These are phyloP conservation scores for Geotrichum europaeum DNA, from an alignment of 1,139 yeast genomes.

Conservation along the genomic window DNA sequence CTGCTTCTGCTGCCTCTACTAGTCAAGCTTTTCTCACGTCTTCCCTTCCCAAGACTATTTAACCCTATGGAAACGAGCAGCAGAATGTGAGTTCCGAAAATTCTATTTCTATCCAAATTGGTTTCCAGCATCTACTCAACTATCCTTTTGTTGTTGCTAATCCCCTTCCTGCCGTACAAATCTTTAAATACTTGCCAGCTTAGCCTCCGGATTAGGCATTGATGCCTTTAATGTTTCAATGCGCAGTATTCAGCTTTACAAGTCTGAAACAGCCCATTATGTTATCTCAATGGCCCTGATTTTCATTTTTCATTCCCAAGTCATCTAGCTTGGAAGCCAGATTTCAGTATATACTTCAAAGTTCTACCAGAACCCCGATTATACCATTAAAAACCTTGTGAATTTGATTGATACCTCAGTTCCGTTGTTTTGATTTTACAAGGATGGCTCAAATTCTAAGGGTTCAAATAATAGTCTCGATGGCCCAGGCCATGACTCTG, in stretches of 20 bases:
- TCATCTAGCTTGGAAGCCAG: slow-evolving; percentile 26
- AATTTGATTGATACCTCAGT: slow-evolving; percentile 37
- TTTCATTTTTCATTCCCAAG: slow-evolving; percentile 37
- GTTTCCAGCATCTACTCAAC: slow-evolving; percentile 38
- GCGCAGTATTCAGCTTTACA: slow-evolving; percentile 36
- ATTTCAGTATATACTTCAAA: slow-evolving; percentile 32
- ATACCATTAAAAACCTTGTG: slow-evolving; percentile 34
- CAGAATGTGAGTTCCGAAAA: slow-evolving; percentile 26
- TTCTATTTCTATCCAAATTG: slow-evolving; percentile 35
- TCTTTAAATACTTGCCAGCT: slow-evolving; percentile 38
- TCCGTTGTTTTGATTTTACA: slow-evolving; percentile 29
- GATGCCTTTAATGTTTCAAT: slow-evolving; percentile 29
- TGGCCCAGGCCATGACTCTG: slow-evolving; percentile 12
- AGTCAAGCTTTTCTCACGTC: slow-evolving; percentile 27
- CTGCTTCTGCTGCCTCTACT: slow-evolving; percentile 19
- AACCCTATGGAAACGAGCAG: slow-evolving; percentile 34
- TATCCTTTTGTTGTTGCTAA: slow-evolving; percentile 39
- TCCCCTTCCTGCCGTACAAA: slow-evolving; percentile 41
- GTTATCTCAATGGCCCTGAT: slow-evolving; percentile 37
- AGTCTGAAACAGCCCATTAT: slow-evolving; percentile 30
- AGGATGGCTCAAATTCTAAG: background rate
- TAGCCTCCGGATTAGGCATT: slow-evolving; percentile 34
- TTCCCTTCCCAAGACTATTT: slow-evolving; percentile 36
- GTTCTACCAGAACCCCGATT: slow-evolving; percentile 34
- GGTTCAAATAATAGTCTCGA: slow-evolving; percentile 9